Percentiles rank a stretch among this genome's conserved stretches.
phyloP scores from a whole-genome alignment of 1,284 basidiomycete genomes.

The Tilletia caries region DNA sequence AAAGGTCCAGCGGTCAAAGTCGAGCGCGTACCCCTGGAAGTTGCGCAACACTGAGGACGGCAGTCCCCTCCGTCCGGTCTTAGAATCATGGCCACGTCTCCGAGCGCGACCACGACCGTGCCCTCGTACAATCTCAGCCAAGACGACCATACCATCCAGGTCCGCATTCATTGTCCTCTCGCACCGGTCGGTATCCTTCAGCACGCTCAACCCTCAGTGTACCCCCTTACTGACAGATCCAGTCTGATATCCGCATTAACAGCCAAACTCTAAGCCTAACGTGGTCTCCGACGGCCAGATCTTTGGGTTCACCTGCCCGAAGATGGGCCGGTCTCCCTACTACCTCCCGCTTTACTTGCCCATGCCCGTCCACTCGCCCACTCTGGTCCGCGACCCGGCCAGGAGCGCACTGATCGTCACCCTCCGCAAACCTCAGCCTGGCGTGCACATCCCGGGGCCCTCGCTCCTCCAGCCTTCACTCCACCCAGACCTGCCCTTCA shows the following conservation, averaged over 20 bases:
- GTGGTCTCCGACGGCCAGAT: conserved; percentile 3
- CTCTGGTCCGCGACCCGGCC: conserved; percentile 2
- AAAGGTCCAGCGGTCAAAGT: no score
- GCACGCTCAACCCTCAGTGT: not conserved
- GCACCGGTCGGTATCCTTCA: not conserved
- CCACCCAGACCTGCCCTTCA: conserved; percentile 3
- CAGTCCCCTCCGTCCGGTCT: no score
- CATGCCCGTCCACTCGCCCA: conserved; percentile 2
- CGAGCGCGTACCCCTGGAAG: no score
- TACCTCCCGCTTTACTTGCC: conserved; percentile 6
- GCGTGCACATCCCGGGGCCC: not conserved
- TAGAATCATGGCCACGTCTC: not conserved
- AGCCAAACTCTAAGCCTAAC: not conserved
- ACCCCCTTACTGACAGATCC: no score
- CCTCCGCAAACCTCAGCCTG: conserved; percentile 6
- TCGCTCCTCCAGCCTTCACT: conserved; percentile 7
- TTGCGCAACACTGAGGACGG: no score
- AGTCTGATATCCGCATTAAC: no score
- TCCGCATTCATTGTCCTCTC: conserved; percentile 13
- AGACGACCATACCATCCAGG: conserved; percentile 12
- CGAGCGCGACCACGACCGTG: not conserved
- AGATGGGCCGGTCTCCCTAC: not conserved
- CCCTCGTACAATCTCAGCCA: conserved; percentile 14
- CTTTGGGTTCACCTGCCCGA: conserved; percentile 12
- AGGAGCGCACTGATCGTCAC: conserved; percentile 2